Conservation (phyloP, 2,329 filamentous ascomycete species). For the Diplodia scrobiculata region DNA sequence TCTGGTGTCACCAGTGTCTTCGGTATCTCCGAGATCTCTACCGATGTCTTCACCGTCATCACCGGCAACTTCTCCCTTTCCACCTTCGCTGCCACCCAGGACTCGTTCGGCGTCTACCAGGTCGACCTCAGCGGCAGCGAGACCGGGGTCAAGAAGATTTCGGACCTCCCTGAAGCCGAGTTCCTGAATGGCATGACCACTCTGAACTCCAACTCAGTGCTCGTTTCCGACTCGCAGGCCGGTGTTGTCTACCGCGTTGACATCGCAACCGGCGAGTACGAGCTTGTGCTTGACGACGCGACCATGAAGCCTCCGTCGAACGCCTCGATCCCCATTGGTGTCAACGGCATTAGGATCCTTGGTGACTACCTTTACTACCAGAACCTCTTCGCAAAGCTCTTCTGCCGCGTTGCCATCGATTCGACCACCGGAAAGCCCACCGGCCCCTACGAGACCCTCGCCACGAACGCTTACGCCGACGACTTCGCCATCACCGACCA, state of each 20-base stretch:
- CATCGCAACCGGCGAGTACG: conserved; percentile 28
- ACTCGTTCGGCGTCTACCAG: conserved; percentile 19
- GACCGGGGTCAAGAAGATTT: conserved; percentile 33
- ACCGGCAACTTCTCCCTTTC: conserved; percentile 25
- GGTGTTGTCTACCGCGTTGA: conserved; percentile 34
- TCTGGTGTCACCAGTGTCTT: conserved; percentile 34
- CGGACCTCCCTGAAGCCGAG: conserved; percentile 30
- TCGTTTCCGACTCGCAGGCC: conserved; percentile 35
- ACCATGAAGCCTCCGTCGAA: conserved; percentile 31
- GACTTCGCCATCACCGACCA: conserved; percentile 24
- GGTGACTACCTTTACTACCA: conserved; percentile 34
- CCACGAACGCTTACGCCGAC: conserved; percentile 3
- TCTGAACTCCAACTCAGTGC: conserved; percentile 33
- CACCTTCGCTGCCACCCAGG: conserved; percentile 32
- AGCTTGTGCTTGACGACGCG: conserved; percentile 32
- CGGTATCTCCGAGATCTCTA: conserved; percentile 44
- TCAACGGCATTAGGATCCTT: conserved; percentile 36
- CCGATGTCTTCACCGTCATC: conserved; percentile 42
- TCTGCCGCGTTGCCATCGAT: conserved; percentile 34
- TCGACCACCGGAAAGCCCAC: conserved; percentile 22
- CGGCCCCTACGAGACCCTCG: conserved; percentile 13
- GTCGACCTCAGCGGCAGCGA: conserved; percentile 33
- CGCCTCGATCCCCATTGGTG: conserved; percentile 30
- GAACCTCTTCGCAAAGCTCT: conserved; percentile 31
- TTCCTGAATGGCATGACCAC: conserved; percentile 36